Percentiles rank a stretch among this genome's conserved stretches.
These are phyloP conservation scores for Pouteria glomerata DNA, from an alignment of 148 eudicot species.

Conservation along the genomic window DNA sequence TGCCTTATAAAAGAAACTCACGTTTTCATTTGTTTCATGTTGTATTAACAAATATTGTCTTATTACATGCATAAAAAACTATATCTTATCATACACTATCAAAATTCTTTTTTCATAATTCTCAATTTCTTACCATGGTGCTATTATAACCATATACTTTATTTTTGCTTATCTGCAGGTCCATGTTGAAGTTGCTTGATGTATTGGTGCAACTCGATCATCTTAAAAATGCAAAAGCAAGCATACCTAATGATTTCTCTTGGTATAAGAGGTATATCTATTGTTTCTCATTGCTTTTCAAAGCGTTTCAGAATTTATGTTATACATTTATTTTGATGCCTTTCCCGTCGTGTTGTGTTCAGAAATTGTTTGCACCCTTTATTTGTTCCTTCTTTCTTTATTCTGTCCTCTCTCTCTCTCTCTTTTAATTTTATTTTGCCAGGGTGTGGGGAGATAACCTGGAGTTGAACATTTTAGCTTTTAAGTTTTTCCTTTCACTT, in stretches of 20 bases:
- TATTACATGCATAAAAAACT: not conserved
- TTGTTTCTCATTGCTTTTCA: not conserved
- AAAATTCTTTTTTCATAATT: not conserved
- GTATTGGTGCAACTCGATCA: slow-evolving; percentile 96
- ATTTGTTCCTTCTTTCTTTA: not conserved
- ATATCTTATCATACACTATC: not conserved
- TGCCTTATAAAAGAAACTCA: not conserved
- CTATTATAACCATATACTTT: not conserved
- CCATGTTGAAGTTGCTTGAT: slow-evolving; percentile 95
- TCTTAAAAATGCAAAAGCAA: slow-evolving; percentile 98
- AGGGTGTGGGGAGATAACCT: not conserved
- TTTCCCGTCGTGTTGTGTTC: not conserved
- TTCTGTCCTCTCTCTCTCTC: not conserved
- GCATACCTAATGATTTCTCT: slow-evolving; percentile 98
- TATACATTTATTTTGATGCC: not conserved
- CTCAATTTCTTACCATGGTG: not conserved
- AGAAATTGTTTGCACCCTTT: not conserved
- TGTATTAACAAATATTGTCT: not conserved
- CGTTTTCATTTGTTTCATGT: not conserved
- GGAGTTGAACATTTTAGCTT: not conserved
- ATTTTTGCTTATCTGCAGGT: slow-evolving; percentile 48
- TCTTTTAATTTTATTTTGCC: not conserved
- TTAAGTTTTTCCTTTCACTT: not conserved
- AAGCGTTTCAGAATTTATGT: not conserved
- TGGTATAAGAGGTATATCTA: slow-evolving; percentile 93